Evolutionary conservation across 805 yeast genomes (phyloP).

Genomic region (Pichia cephalocereana): DNA sequence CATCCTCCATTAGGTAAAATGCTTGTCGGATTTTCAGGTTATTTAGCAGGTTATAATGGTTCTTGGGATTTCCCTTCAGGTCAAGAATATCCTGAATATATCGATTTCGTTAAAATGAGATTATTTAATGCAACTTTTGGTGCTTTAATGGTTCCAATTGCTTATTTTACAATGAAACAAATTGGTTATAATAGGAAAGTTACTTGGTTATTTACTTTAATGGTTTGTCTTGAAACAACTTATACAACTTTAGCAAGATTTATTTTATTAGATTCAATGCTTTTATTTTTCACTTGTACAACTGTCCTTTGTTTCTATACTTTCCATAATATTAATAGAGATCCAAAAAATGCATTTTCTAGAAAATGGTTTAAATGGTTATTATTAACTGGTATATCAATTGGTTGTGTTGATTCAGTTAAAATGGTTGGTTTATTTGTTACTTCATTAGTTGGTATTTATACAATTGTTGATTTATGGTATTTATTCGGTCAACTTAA

Average conservation of each 20-base stretch:
- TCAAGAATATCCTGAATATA: slow-evolving; percentile 59
- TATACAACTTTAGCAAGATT: slow-evolving; percentile 82
- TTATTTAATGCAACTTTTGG: slow-evolving; percentile 79
- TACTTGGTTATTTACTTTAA: slow-evolving; percentile 68
- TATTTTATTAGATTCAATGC: slow-evolving; percentile 85
- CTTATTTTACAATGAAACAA: slow-evolving; percentile 71
- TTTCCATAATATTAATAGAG: slow-evolving; percentile 52
- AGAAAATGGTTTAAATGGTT: slow-evolving; percentile 94
- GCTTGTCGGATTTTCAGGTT: slow-evolving; percentile 71
- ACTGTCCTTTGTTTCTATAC: slow-evolving; percentile 65
- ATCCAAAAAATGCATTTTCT: slow-evolving; percentile 42
- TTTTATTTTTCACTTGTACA: slow-evolving; percentile 80
- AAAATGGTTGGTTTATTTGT: slow-evolving; percentile 96
- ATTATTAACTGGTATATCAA: slow-evolving; percentile 67
- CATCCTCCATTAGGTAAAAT: slow-evolving; percentile 84
- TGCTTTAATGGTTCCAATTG: slow-evolving; percentile 76
- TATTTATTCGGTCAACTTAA: slow-evolving; percentile 66
- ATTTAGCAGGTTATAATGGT: slow-evolving; percentile 80
- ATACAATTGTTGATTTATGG: slow-evolving; percentile 88
- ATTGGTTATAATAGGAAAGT: slow-evolving; percentile 65
- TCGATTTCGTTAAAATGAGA: slow-evolving; percentile 81
- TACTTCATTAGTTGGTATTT: slow-evolving; percentile 80
- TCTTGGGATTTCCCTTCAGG: slow-evolving; percentile 86
- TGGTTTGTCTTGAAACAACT: slow-evolving; percentile 76
- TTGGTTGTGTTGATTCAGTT: slow-evolving; percentile 88